Conservation (phyloP, 2,329 filamentous ascomycete genomes). For the Magnaporthiopsis incrustans region DNA sequence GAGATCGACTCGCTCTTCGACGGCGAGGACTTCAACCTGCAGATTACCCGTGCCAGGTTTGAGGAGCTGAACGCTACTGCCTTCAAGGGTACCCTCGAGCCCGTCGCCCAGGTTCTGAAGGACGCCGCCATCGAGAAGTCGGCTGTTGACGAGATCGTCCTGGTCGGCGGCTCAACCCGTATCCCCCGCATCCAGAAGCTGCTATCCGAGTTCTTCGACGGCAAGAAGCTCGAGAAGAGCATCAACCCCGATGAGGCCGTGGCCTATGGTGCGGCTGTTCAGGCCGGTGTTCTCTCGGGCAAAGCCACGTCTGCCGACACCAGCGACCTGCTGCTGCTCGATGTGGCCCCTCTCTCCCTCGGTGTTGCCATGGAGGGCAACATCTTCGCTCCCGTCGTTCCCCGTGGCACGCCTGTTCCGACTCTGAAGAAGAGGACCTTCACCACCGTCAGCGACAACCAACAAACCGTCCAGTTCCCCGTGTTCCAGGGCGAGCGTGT, state of each 20-base stretch:
- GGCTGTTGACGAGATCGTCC: slow-evolving; percentile 94
- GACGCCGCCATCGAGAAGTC: slow-evolving; percentile 82
- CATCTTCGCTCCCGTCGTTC: slow-evolving; percentile 92
- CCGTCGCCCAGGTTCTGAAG: slow-evolving; percentile 94
- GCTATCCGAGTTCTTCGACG: slow-evolving; percentile 96
- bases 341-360: slow-evolving; percentile 91
- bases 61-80: slow-evolving; percentile 96
- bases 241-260: slow-evolving; percentile 99
- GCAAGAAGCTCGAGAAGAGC: slow-evolving; percentile 99
- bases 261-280: slow-evolving; percentile 95
- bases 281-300: slow-evolving; percentile 96
- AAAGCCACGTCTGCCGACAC: slow-evolving; percentile 96
- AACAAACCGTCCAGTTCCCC: slow-evolving; percentile 83
- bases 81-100: slow-evolving; percentile 88
- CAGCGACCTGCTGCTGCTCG: slow-evolving; percentile 86
- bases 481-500: slow-evolving; percentile 95
- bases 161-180: slow-evolving; percentile 98
- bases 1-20: slow-evolving; percentile 99
- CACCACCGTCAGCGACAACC: slow-evolving; percentile 73
- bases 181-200: slow-evolving; percentile 99
- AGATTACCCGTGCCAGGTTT: slow-evolving; percentile 97
- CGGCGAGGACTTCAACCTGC: slow-evolving; percentile 93
- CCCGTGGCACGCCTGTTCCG: slow-evolving; percentile 69
- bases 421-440: slow-evolving; percentile 81
- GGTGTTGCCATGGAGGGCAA: slow-evolving; percentile 99